These are phyloP conservation scores for Rosa multiflora DNA, from an alignment of 306 rosid genomes.

Conservation along the genomic window DNA sequence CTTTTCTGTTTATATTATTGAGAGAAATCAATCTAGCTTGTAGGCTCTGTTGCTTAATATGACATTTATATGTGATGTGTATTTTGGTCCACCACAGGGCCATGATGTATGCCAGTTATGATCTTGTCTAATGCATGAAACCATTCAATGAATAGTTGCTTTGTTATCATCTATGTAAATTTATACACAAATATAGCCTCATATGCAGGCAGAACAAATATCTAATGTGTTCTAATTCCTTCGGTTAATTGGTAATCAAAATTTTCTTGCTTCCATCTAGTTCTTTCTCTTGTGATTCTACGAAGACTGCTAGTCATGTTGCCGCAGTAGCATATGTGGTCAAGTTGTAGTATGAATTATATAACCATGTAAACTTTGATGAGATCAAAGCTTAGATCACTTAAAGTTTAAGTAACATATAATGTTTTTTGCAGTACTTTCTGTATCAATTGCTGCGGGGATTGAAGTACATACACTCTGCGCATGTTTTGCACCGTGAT, in stretches of 20 bases:
- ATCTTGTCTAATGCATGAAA: background rate
- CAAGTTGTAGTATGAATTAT: background rate
- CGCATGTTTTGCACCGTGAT: conserved; percentile 73
- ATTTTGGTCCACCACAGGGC: background rate
- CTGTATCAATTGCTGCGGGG: conserved; percentile 64
- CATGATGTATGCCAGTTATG: background rate
- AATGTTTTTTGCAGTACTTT: conserved; percentile 49
- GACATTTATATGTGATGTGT: background rate
- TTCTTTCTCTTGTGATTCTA: background rate
- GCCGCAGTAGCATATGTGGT: background rate
- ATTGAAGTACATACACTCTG: conserved; percentile 71
- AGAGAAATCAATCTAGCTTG: background rate
- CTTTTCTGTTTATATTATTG: background rate
- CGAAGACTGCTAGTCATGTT: background rate
- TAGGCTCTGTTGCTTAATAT: background rate
- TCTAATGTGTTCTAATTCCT: background rate
- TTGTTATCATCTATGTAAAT: background rate
- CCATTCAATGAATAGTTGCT: background rate
- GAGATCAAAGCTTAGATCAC: background rate
- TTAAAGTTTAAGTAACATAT: conserved; percentile 11
- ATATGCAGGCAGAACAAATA: background rate
- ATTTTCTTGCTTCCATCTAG: background rate
- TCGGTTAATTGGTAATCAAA: background rate
- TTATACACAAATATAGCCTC: background rate
- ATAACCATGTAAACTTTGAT: background rate